Conservation (phyloP, 768 basidiomycete species). For the Termitomyces sp. region DNA sequence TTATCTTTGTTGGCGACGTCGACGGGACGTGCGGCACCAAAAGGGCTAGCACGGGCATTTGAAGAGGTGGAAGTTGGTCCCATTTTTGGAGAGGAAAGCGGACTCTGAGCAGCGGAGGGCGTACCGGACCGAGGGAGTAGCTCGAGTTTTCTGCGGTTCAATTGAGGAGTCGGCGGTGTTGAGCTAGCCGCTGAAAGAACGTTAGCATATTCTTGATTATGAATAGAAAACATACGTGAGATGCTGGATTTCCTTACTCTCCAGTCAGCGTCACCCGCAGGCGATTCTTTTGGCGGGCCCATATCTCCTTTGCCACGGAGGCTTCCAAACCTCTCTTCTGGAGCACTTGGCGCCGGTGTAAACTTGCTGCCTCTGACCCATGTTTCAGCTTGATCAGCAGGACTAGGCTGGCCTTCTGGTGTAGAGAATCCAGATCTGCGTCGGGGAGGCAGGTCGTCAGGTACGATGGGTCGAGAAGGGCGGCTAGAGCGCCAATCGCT, state of each 20-base stretch:
- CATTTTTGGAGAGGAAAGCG: slow-evolving; percentile 78
- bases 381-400: slow-evolving; percentile 75
- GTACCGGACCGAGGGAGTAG: slow-evolving; percentile 76
- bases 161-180: slow-evolving; percentile 79
- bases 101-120: slow-evolving; percentile 65
- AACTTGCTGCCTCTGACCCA: slow-evolving; percentile 80
- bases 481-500: slow-evolving; percentile 73
- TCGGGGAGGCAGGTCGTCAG: slow-evolving; percentile 48
- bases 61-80: slow-evolving; percentile 36
- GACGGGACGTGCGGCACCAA: slow-evolving; percentile 86
- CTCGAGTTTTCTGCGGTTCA: slow-evolving; percentile 77
- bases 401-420: slow-evolving; percentile 37
- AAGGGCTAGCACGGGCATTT: slow-evolving; percentile 63
- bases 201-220: neutral
- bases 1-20: slow-evolving; percentile 78
- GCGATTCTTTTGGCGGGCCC: slow-evolving; percentile 44
- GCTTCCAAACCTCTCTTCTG: slow-evolving; percentile 44
- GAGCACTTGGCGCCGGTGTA: slow-evolving; percentile 45
- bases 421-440: slow-evolving; percentile 57
- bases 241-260: slow-evolving; percentile 51
- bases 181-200: slow-evolving; percentile 56
- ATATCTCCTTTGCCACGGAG: slow-evolving; percentile 51
- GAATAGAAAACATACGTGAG: slow-evolving; percentile 47
- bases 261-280: slow-evolving; percentile 69
- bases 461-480: slow-evolving; percentile 30